Base-by-base conservation (phyloP, 139 green algal species). In the Chlorella sp. region DNA sequence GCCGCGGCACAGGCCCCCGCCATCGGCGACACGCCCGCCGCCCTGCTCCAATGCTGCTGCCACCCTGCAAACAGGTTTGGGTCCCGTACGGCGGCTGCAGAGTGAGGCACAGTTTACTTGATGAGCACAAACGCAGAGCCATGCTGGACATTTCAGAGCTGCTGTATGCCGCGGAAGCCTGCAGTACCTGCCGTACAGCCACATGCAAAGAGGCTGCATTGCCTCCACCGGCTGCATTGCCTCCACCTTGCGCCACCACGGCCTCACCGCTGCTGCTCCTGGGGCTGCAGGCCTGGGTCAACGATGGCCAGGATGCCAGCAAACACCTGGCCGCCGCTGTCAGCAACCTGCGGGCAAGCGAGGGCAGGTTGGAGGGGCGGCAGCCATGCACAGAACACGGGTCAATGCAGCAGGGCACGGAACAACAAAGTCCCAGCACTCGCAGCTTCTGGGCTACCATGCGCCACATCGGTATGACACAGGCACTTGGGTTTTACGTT, bases 241-340 rank as follows among this genome's bases (percentile, higher is more conserved):
- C n/a, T n/a, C n/a, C 48, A 5, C 48, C 64, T 71, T 71, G 64
- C 48, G 64, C 48, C 48, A 5, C 48, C 48, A 9, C 48, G 64
- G 2, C 24, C 89, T 87, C 61, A 89, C 90, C 86, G 89, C 69
- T 79, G 30, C 61, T 26, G 73, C 48, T 92, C 90, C 26, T 87
- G 82, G 32, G 24, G 2, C 34, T 83, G n/a, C 68, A 92, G 90
- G 34, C 88, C 78, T 28, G 82, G 82, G 78, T 92, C 90, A 16
- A 92, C 36, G 26, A 92, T 79, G 0, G 81, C 87, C 32, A 66
- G 18, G 61, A 92, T 91, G 26, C 57, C 61, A 9, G n/a, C 40
- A 84, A 91, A 92, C 39, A 92, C 87, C 15, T 39, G 64, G 60
- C 19, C 83, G 34, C 40, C 15, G 36, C 83, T 90, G 36, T 90